phyloP scores from a whole-genome alignment of 148 eudicot genomes.

The Chenopodium formosanum region DNA sequence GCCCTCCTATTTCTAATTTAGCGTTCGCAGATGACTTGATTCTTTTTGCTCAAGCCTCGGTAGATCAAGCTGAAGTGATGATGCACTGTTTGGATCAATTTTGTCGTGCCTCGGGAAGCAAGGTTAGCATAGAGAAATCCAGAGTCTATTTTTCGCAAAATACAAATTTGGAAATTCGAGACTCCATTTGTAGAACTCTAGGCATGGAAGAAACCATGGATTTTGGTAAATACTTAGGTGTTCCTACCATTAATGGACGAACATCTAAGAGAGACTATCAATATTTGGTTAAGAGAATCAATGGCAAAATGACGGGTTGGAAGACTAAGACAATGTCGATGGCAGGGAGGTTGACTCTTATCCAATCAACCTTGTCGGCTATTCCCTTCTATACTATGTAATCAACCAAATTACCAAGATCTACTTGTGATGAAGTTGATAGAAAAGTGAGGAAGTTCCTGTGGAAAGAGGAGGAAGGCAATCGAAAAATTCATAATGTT shows the following conservation, averaged over 20 bases:
- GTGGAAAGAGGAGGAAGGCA: background rate
- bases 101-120: background rate
- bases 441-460: background rate
- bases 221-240: background rate
- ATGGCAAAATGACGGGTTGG: background rate
- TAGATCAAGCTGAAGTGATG: background rate
- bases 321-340: background rate
- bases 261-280: background rate
- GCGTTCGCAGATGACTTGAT: background rate
- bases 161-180: fast-evolving
- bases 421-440: background rate
- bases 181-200: background rate
- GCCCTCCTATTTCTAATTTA: background rate
- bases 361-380: background rate
- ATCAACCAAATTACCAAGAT: background rate
- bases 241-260: background rate
- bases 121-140: background rate
- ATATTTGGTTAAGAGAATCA: background rate
- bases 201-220: background rate
- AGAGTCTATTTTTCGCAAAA: background rate
- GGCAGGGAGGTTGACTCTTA: background rate
- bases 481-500: background rate
- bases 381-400: background rate
- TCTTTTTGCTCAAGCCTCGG: background rate
- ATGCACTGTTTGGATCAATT: background rate